Conservation (phyloP, 2,329 filamentous ascomycete genomes). For the Aulographum hederae region DNA sequence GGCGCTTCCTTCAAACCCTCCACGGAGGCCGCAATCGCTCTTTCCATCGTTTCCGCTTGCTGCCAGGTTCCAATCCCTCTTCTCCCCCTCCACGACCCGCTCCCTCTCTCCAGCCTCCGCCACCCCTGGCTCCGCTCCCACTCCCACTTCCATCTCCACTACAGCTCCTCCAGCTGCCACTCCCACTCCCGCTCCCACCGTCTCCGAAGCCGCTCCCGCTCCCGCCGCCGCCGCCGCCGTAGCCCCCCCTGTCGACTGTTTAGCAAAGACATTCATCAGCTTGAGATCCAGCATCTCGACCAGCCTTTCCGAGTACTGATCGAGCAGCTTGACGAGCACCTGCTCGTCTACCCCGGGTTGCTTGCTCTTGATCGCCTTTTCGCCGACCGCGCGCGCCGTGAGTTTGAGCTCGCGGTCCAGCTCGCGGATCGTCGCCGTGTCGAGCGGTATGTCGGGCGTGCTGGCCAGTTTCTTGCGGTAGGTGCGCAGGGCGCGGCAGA, state of each 20-base stretch:
- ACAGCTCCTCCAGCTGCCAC: not conserved
- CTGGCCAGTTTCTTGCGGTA: conserved; percentile 38
- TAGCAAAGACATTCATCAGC: no score
- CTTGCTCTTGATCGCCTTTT: conserved; percentile 20
- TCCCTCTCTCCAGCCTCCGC: conserved; percentile 7
- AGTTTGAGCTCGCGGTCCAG: conserved; percentile 38
- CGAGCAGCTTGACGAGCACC: conserved; percentile 38
- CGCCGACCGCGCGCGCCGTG: conserved; percentile 24
- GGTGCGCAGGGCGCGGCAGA: conserved; percentile 36
- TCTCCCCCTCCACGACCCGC: not conserved
- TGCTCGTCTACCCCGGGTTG: conserved; percentile 19
- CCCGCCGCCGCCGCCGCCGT: no score
- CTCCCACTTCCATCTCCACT: conserved; percentile 3
- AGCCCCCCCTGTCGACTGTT: no score
- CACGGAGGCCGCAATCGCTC: no score
- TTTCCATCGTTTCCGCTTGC: not conserved
- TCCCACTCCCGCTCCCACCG: conserved; percentile 7
- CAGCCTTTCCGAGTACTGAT: conserved; percentile 57
- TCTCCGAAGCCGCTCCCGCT: conserved; percentile 10
- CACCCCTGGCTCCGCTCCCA: conserved; percentile 9
- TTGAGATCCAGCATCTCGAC: conserved; percentile 57
- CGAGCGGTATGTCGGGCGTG: conserved; percentile 26
- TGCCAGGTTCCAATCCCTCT: not conserved
- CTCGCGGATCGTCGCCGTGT: conserved; percentile 28
- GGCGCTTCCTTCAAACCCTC: no score